Evolutionary conservation across 2,329 filamentous ascomycete species (phyloP), one percentile per base, ranked within the genome.

Genomic region (Pestalotiopsis sp.): DNA sequence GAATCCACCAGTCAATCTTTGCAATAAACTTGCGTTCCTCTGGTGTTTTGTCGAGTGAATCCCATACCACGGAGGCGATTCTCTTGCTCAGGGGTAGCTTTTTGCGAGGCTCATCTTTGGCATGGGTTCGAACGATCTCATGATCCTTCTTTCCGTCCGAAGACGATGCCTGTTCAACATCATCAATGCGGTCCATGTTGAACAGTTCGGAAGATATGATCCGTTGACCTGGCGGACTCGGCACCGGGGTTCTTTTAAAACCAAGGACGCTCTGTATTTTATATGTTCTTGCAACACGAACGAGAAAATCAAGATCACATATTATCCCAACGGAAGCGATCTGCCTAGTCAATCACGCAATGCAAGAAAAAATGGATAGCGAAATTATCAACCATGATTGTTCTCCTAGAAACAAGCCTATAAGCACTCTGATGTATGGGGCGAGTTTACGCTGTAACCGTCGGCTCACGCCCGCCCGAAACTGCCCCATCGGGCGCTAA

Each of bases 21-120:
- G 82, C 78, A 20, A 86, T 78, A 11, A 87, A 80, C 56, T 75
- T 78, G 68, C 82, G 83, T 73, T 87, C 82, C 69, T 80, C 78
- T 2, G 74, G 77, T 1, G 76, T 66, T 69, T 79, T 80, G 70
- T 80, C 78, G 40, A 78, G 72, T 0, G 75, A 73, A 60, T 80
- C 78, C 78, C 78, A 80, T 1, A 80, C 65, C 0, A 79, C 69
- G 0, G 68, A 65, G 3, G 76, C 59, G 1, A 77, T 71, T 23
- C 41, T 65, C 20, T 65, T 27, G 14, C 38, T n/a, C 6, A 63
- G 38, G 17, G 60, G 20, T 6, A 65, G 38, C n/a, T 27, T 65
- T 20, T 36, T 65, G 2, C 14, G 36, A 36, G 62, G 41, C 38
- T 65, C 62, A 52, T 65, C 62, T 17, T 40, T 17, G 27, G 27